Base-by-base conservation (phyloP, 2,329 filamentous ascomycete genomes). In the Fusarium sp. region DNA sequence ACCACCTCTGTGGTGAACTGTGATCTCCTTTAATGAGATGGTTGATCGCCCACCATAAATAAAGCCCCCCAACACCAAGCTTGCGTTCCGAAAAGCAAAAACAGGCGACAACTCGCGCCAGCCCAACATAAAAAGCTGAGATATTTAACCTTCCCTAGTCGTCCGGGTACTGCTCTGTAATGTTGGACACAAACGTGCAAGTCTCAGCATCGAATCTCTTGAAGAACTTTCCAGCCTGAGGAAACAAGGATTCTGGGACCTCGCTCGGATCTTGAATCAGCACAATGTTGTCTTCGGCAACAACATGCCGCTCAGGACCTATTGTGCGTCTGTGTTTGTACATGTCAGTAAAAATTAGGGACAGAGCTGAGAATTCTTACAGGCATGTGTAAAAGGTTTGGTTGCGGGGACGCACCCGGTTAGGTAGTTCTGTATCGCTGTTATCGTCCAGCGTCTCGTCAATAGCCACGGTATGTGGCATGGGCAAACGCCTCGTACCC, bases 181-280 rank as follows among this genome's bases (percentile, higher is more conserved):
- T 77, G 80, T 98, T 98, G 74, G 94, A 97, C 35, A 97, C 86
- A 82, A 98, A 99, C 7, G 82, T 85, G 72, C 89, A 89, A 1
- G 81, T 85, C 37, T 83, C 83, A 7, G 80, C 77, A 80, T 98
- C 93, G 85, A 94, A 98, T 44, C 94, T 86, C 80, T 93, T 97
- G 80, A 99, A 98, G 80, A 93, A 93, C 75, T 91, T 92, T 1
- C 96, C 96, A 6, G 94, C 93, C 72, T 93, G 81, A 48, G 85
- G 85, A 77, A 93, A 87, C 68, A 97, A 84, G 27, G 87, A 75
- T 7, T 87, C 81, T 0, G 87, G 85, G 5, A 91, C 84, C 73
- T 71, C 82, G 79, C 55, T 79, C 49, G 76, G 73, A 58, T 87
- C 81, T 8, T 77, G 79, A 44, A 93, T 82, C n/a, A 90, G 81